phyloP scores from a whole-genome alignment of 306 rosid genomes.

The Notholithocarpus densiflorus region DNA sequence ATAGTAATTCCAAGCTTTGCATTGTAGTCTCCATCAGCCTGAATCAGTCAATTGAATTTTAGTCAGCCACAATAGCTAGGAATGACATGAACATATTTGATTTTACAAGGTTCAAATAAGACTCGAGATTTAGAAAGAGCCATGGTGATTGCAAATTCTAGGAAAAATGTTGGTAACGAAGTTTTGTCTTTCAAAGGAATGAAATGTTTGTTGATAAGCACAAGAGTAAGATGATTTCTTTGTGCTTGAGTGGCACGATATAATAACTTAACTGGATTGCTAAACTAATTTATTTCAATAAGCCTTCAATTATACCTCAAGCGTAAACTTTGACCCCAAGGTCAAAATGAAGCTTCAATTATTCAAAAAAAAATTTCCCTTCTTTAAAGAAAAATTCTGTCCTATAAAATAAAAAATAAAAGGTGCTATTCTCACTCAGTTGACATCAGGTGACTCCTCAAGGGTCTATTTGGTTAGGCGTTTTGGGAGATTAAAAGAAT shows the following conservation, averaged over 20 bases:
- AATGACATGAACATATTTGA: not conserved
- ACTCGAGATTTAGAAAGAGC: too few relatives aligned
- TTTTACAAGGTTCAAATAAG: not conserved
- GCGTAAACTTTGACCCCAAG: not conserved
- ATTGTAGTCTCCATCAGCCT: conserved; percentile 80
- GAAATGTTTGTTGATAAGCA: not conserved
- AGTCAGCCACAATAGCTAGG: conserved; percentile 18
- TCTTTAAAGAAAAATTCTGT: not conserved
- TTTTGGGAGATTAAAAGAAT: too few relatives aligned
- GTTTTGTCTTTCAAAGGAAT: not conserved
- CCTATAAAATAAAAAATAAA: not conserved
- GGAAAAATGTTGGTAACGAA: too few relatives aligned
- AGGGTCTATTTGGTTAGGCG: too few relatives aligned
- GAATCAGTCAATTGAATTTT: conserved; percentile 20
- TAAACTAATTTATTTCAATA: not conserved
- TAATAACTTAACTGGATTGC: not conserved
- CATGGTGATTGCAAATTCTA: too few relatives aligned
- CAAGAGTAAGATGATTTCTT: not conserved
- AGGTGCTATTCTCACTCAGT: not conserved
- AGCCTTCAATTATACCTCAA: not conserved
- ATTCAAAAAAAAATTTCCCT: not conserved
- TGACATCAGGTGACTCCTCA: not conserved
- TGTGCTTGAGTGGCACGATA: not conserved
- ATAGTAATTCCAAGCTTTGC: conserved; percentile 85
- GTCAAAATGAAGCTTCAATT: not conserved